Conservation (phyloP, 805 yeast species). For the Ascoidea asiatica region DNA sequence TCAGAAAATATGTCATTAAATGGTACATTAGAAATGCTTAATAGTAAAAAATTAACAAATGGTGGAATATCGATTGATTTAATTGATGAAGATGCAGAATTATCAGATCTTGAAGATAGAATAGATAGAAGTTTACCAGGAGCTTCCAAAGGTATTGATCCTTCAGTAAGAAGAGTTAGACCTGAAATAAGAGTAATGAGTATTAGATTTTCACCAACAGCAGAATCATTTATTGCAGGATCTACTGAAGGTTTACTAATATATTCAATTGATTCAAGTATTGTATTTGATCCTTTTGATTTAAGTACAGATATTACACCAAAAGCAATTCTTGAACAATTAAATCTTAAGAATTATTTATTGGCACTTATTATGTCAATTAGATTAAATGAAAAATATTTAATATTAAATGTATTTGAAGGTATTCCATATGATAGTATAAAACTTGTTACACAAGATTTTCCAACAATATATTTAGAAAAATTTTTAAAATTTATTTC, state of each 20-base stretch:
- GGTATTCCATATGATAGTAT: conserved; percentile 60
- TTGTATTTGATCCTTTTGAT: conserved; percentile 88
- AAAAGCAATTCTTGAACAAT: conserved; percentile 47
- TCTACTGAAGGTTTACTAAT: conserved; percentile 87
- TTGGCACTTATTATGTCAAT: conserved; percentile 85
- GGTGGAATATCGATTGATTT: conserved; percentile 57
- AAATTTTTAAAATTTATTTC: conserved; percentile 61
- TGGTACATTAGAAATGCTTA: conserved; percentile 71
- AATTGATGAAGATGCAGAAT: conserved; percentile 77
- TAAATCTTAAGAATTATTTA: conserved; percentile 44
- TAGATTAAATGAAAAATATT: conserved; percentile 69
- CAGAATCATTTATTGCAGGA: conserved; percentile 84
- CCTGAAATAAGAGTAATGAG: conserved; percentile 78
- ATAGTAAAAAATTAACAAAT: conserved; percentile 74
- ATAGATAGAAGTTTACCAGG: conserved; percentile 75
- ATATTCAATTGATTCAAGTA: conserved; percentile 62
- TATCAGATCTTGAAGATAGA: conserved; percentile 75
- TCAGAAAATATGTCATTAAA: conserved; percentile 84
- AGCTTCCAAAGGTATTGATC: conserved; percentile 59
- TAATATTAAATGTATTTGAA: conserved; percentile 66
- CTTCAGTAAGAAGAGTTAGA: conserved; percentile 57
- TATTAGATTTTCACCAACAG: conserved; percentile 78
- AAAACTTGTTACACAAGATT: conserved; percentile 44
- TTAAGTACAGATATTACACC: conserved; percentile 89
- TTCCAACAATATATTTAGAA: conserved; percentile 69